Evolutionary conservation across 768 basidiomycete genomes (phyloP).

Genomic region (Mycena filopes): DNA sequence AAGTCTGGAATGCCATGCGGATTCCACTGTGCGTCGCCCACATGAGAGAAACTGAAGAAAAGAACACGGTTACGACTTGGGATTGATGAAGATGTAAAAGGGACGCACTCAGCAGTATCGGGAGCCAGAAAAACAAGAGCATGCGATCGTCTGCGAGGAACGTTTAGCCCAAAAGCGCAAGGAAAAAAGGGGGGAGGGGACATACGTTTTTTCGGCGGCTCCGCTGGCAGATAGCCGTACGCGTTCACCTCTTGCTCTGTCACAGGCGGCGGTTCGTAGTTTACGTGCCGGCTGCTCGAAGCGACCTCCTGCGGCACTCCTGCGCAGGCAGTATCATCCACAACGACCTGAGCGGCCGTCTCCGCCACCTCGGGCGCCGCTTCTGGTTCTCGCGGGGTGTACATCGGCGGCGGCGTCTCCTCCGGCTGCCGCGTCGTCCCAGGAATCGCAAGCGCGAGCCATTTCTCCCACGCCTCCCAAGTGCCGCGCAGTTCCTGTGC

Average conservation of each 20-base stretch:
- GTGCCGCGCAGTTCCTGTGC: conserved; percentile 73
- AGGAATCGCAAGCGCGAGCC: conserved; percentile 66
- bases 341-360: conserved; percentile 19
- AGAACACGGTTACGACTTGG: too few species aligned
- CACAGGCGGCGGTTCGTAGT: conserved; percentile 60
- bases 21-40: conserved; percentile 69
- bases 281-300: conserved; percentile 51
- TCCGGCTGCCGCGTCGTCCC: conserved; percentile 58
- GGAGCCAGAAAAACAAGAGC: conserved; percentile 88
- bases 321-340: conserved; percentile 16
- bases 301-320: conserved; percentile 33
- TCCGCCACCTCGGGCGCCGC: conserved; percentile 6
- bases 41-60: conserved; percentile 63
- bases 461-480: conserved; percentile 90
- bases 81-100: conserved; percentile 1
- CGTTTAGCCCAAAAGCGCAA: conserved; percentile 8
- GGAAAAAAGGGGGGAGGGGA: conserved; percentile 22
- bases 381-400: conserved; percentile 67
- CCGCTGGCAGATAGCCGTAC: conserved; percentile 70
- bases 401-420: conserved; percentile 76
- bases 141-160: conserved; percentile 77
- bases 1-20: conserved; percentile 59
- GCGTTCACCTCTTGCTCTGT: conserved; percentile 77
- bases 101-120: conserved; percentile 79
- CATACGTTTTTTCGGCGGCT: conserved; percentile 78